phyloP scores from a whole-genome alignment of 768 basidiomycete species.

The Auricularia sp. region DNA sequence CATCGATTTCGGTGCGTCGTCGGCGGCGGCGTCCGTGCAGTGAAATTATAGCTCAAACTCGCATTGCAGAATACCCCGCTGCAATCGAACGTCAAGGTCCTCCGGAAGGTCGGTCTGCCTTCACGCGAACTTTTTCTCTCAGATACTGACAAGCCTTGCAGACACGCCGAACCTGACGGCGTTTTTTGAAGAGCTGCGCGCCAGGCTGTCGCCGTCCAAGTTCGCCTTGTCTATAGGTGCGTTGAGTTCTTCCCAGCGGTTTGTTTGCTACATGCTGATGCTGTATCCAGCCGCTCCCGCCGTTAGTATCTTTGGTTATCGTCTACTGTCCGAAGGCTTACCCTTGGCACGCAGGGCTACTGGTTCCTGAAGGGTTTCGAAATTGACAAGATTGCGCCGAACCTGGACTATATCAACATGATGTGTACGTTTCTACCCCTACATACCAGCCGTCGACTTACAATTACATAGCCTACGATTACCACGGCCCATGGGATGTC shows the following conservation, averaged over 20 bases:
- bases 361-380: not conserved
- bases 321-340: not conserved
- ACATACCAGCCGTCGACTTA: not conserved
- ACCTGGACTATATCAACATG: not conserved
- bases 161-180: too few relatives aligned
- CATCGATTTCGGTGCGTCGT: too few relatives aligned
- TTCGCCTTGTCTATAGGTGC: not conserved
- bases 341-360: not conserved
- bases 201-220: not conserved
- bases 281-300: not conserved
- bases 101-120: too few relatives aligned
- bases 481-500: too few relatives aligned
- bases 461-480: too few relatives aligned
- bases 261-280: not conserved
- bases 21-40: too few relatives aligned
- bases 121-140: too few relatives aligned
- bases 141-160: too few relatives aligned
- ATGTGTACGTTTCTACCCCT: not conserved
- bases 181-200: not conserved
- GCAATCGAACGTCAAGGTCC: too few relatives aligned
- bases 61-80: too few relatives aligned
- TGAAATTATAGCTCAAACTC: too few relatives aligned
- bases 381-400: not conserved
- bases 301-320: not conserved
- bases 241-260: not conserved